These are phyloP conservation scores for Zhuliangozyma parablackwelliae DNA, from an alignment of 1,139 yeast genomes.

Conservation along the genomic window DNA sequence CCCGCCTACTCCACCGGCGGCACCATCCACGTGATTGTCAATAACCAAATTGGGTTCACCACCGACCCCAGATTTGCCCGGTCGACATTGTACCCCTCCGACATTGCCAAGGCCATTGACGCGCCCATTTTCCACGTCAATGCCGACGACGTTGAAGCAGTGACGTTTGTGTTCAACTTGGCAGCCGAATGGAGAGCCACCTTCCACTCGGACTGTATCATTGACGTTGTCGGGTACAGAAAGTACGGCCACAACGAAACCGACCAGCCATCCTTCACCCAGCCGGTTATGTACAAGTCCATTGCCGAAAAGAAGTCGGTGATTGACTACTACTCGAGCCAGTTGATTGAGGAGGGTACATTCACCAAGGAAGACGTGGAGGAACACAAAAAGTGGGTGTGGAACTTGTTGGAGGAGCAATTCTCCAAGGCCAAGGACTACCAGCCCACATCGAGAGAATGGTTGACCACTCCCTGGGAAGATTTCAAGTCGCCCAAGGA, in stretches of 20 bases:
- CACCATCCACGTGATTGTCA: conserved; percentile 90
- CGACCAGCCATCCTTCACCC: conserved; percentile 98
- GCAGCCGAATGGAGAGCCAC: conserved; percentile 99
- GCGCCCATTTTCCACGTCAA: conserved; percentile 99
- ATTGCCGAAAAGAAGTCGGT: conserved; percentile 87
- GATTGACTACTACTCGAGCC: conserved; percentile 75
- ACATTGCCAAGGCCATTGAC: conserved; percentile 91
- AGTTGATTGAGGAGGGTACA: conserved; percentile 79
- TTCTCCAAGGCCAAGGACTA: conserved; percentile 85
- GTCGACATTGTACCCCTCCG: conserved; percentile 97
- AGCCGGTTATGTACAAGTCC: conserved; percentile 92
- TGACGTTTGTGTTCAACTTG: conserved; percentile 84
- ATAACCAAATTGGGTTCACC: conserved; percentile 98
- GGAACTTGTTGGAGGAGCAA: conserved; percentile 90
- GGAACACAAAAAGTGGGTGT: conserved; percentile 97
- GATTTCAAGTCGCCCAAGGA: conserved; percentile 97
- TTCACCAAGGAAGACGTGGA: conserved; percentile 87
- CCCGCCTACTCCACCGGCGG: conserved; percentile 99
- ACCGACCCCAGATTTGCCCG: conserved; percentile 97
- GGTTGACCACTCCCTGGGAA: conserved; percentile 99
- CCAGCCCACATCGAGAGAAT: conserved; percentile 88
- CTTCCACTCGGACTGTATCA: conserved; percentile 92
- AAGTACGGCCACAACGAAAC: conserved; percentile 99
- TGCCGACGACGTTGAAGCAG: conserved; percentile 96
- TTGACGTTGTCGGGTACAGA: conserved; percentile 97